A percentile compares a stretch with the other conserved stretches of the same genome.
Conservation (phyloP, 306 rosid genomes). For the Malus sylvestris region DNA sequence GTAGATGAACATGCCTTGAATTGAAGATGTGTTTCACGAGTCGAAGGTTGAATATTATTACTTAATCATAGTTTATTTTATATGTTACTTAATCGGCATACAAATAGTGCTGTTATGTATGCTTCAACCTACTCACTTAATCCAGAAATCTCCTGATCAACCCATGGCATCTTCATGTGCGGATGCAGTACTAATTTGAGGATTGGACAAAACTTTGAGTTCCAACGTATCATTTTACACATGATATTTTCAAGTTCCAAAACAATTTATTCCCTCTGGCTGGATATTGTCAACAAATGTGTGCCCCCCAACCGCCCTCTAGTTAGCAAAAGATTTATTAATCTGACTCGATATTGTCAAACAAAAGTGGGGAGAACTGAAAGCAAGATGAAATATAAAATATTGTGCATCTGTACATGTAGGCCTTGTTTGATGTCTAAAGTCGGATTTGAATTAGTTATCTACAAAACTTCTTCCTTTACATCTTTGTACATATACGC, state of each 20-base stretch:
- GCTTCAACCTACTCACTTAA: background rate
- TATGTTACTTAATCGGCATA: background rate
- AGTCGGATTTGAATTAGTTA: too few relatives aligned
- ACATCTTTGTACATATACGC: too few relatives aligned
- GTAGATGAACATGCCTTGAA: background rate
- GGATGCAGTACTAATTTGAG: background rate
- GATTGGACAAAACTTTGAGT: background rate
- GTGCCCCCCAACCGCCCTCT: too few relatives aligned
- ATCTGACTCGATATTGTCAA: background rate
- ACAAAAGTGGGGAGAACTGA: background rate
- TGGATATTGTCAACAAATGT: background rate
- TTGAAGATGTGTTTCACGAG: background rate
- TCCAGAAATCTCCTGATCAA: background rate
- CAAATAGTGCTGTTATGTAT: background rate
- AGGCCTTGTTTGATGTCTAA: too few relatives aligned
- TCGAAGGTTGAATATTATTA: background rate
- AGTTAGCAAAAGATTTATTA: background rate
- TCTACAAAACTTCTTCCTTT: background rate
- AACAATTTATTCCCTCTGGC: background rate
- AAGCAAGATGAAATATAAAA: background rate
- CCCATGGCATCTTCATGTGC: background rate
- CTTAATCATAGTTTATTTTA: background rate
- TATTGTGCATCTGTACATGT: background rate
- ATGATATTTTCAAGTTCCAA: background rate
- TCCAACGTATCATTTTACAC: background rate